Base-by-base conservation (phyloP, 768 basidiomycete species). In the Pisolithus albus region DNA sequence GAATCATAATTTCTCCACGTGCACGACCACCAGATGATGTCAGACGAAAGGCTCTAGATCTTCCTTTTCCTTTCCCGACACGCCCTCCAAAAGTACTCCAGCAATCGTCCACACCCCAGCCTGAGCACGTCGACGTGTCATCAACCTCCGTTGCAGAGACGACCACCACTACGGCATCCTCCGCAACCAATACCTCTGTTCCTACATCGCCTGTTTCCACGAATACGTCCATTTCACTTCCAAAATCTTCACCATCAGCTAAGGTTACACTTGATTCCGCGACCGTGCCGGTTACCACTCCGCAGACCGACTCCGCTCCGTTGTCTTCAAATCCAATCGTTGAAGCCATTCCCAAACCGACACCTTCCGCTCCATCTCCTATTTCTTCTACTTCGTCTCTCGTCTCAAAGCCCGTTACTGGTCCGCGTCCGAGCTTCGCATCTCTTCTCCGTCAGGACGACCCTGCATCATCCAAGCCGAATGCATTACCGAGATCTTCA, bases 371-470 rank as follows among this genome's bases (percentile, higher is more conserved):
- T 34, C 10, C 44, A 11, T 46, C 53, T 18, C 23, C 44, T 19
- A 21, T 50, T 26, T 30, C 51, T 32, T 56, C 56, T 4, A n/a
- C 51, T 39, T 46, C 60, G 0, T 50, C 60, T 0, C 50, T 70
- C 4, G 54, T 66, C 7, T 50, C 70, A 3, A 51, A 71, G 36
- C 64, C 71, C 5, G 39, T 63, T 15, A 50, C 57, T 11, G 11
- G 34, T n/a, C 85, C 81, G 68, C 87, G 83, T 64, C 52, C 49
- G 1, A 85, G 84, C 2, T 91, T 84, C 82, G 86, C 88, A 0
- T 85, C 85, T 13, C 80, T 91, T 32, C 72, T 90, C 36, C 77
- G 78, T 46, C 64, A 76, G 0, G 69, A 76, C 4, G 54, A 71
- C 1, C 55, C 71, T 0, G 66, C 77, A 0, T 59, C 73, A 0